Evolutionary conservation across 1,139 yeast genomes (phyloP).

Genomic region (Taphrina pruni): DNA sequence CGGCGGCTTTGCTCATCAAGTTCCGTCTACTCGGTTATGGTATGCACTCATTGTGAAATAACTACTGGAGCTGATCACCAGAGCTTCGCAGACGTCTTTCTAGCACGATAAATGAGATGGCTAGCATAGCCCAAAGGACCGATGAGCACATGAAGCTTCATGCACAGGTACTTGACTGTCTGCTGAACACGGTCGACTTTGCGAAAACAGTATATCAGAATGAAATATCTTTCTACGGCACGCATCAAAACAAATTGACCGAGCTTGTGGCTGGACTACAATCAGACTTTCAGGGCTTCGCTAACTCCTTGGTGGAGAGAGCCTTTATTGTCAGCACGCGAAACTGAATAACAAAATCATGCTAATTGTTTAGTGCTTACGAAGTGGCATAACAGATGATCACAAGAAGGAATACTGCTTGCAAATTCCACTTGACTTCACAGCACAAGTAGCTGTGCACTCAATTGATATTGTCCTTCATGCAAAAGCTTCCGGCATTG

Average conservation of each 20-base stretch:
- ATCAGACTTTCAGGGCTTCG: not conserved
- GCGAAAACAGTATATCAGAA: not conserved
- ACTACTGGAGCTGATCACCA: not conserved
- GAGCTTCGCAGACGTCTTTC: not conserved
- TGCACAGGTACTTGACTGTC: not conserved
- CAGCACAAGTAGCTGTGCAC: conserved; percentile 17
- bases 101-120: not conserved
- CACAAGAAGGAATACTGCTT: not conserved
- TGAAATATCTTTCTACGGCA: not conserved
- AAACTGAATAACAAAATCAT: not conserved
- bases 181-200: not conserved
- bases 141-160: not conserved
- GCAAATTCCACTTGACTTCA: conserved; percentile 10
- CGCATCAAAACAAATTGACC: not conserved
- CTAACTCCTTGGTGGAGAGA: not conserved
- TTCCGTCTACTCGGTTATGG: not conserved
- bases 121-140: not conserved
- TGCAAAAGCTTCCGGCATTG: not conserved
- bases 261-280: not conserved
- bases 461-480: not conserved
- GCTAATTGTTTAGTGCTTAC: not conserved
- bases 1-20: not conserved
- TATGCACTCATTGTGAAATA: not conserved
- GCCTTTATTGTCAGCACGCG: not conserved
- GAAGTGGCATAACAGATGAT: not conserved